Conservation (phyloP, 192 early-diverging fungal genomes). For the Backusella tuberculispora region DNA sequence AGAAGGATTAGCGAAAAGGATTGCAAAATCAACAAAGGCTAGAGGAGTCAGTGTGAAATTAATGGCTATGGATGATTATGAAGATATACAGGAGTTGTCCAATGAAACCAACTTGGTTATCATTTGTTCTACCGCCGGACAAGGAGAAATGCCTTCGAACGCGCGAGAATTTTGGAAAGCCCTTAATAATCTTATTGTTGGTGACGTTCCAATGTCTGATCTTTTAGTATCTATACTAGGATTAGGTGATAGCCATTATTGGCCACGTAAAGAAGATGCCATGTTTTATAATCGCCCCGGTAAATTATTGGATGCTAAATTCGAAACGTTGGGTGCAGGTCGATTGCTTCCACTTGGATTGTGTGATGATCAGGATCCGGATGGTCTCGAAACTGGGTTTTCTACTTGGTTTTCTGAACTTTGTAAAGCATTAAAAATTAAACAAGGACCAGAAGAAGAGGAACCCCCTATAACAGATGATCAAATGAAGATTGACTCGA, state of each 20-base stretch:
- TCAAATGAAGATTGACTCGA: constrained; percentile 88
- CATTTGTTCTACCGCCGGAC: constrained; percentile 86
- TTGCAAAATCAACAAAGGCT: constrained; percentile 79
- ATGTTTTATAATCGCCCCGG: constrained; percentile 91
- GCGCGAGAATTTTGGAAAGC: constrained; percentile 86
- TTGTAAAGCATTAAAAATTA: constrained; percentile 80
- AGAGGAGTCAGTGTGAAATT: constrained; percentile 76
- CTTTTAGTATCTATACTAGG: constrained; percentile 82
- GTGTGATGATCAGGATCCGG: constrained; percentile 93
- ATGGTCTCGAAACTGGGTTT: constrained; percentile 86
- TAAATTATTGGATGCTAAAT: constrained; percentile 81
- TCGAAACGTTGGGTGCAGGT: constrained; percentile 74
- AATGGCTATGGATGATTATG: constrained; percentile 80
- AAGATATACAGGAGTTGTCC: constrained; percentile 73
- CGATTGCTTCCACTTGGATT: constrained; percentile 70
- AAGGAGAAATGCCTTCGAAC: constrained; percentile 95
- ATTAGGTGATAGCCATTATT: constrained; percentile 94
- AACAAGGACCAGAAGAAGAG: constrained; percentile 51
- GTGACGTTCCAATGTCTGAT: constrained; percentile 61
- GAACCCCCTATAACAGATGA: constrained; percentile 80
- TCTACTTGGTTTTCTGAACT: constrained; percentile 74
- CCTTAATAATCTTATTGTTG: constrained; percentile 59
- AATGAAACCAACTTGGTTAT: constrained; percentile 79
- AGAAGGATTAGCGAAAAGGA: constrained; percentile 77
- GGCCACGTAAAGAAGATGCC: constrained; percentile 88